Conservation (phyloP, 805 yeast genomes). For the Phaffomyces opuntiae region DNA sequence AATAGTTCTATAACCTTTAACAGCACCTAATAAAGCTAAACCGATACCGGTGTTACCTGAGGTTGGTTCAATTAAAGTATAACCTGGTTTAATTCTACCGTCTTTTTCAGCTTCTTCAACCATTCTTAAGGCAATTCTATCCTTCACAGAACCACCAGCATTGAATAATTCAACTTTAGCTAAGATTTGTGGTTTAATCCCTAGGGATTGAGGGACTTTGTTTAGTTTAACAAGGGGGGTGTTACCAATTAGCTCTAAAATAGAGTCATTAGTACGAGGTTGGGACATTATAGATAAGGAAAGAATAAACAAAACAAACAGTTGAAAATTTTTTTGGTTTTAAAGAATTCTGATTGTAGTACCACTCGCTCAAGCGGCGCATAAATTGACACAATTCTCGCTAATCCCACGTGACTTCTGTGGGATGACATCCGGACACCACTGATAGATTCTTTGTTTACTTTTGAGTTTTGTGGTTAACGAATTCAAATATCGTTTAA, state of each 20-base stretch:
- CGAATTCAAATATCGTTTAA: no score
- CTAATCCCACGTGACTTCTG: no score
- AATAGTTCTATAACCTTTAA: slow-evolving; percentile 78
- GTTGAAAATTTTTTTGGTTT: no score
- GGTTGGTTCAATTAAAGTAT: slow-evolving; percentile 82
- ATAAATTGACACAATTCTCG: no score
- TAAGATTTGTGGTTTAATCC: slow-evolving; percentile 62
- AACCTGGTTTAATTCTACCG: slow-evolving; percentile 79
- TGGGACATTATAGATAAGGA: neutral
- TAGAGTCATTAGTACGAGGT: slow-evolving; percentile 23
- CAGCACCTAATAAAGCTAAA: slow-evolving; percentile 79
- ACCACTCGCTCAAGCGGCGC: no score
- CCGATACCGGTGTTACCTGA: slow-evolving; percentile 93
- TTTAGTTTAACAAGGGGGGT: slow-evolving; percentile 74
- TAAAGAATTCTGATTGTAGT: no score
- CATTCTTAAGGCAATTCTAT: slow-evolving; percentile 83
- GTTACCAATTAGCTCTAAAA: slow-evolving; percentile 75
- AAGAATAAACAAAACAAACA: neutral
- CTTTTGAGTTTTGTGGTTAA: no score
- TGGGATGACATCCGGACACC: no score
- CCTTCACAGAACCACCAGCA: slow-evolving; percentile 88
- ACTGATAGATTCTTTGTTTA: no score
- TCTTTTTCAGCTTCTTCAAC: slow-evolving; percentile 74
- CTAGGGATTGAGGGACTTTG: slow-evolving; percentile 68
- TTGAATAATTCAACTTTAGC: slow-evolving; percentile 81